These are phyloP conservation scores for Pseudevernia furfuracea DNA, from an alignment of 495 filamentous ascomycete species.

Conservation along the genomic window DNA sequence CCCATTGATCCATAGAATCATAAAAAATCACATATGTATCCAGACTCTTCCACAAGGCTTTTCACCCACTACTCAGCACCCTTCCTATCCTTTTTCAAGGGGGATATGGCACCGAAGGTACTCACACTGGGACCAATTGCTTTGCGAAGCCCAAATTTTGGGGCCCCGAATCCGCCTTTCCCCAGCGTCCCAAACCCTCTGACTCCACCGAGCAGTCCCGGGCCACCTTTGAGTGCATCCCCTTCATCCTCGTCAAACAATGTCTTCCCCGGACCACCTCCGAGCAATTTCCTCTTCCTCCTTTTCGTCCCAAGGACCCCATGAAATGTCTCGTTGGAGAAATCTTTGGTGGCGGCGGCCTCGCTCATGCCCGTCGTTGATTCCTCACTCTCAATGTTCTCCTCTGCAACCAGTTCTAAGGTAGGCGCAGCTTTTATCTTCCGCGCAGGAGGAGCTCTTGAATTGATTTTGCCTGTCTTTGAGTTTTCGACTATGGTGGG, in stretches of 20 bases:
- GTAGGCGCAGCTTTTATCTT: conserved; percentile 23
- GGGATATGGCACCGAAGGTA: conserved; percentile 56
- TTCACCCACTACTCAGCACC: conserved; percentile 7
- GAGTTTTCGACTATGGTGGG: conserved; percentile 21
- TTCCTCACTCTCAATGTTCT: conserved; percentile 29
- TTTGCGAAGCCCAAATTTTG: conserved; percentile 16
- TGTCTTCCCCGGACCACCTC: conserved; percentile 51
- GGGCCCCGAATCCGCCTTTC: conserved; percentile 21
- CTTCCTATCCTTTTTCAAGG: conserved; percentile 72
- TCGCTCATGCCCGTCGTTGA: background rate
- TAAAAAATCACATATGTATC: background rate
- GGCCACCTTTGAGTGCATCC: conserved; percentile 35
- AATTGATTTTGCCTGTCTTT: conserved; percentile 26
- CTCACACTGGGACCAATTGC: conserved; percentile 26
- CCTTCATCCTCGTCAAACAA: conserved; percentile 73
- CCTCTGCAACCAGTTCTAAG: conserved; percentile 47
- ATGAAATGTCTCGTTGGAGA: conserved; percentile 4
- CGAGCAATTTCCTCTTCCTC: conserved; percentile 69
- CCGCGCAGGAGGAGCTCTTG: conserved; percentile 27
- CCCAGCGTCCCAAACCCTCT: conserved; percentile 25
- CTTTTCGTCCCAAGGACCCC: conserved; percentile 25
- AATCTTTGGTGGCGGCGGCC: conserved; percentile 7
- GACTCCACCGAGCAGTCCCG: conserved; percentile 28
- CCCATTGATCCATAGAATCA: background rate
- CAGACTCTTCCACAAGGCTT: background rate